Base-by-base conservation (phyloP, 2,329 filamentous ascomycete genomes). In the Xylariaceae sp. region DNA sequence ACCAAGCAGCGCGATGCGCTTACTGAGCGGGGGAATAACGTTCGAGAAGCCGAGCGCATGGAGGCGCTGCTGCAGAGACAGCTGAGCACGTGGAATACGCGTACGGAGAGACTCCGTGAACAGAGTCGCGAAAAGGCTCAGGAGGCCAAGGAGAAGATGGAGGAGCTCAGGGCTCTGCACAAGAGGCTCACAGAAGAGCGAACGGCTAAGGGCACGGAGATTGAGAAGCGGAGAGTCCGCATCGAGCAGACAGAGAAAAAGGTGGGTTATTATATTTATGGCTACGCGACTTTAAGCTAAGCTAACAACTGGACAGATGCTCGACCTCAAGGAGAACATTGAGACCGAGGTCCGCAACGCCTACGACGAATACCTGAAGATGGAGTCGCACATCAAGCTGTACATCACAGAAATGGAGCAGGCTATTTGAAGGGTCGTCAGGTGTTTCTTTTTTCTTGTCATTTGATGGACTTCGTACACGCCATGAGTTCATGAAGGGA, bases 371-470 rank as follows among this genome's bases (percentile, higher is more conserved):
- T 99, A 96, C 75, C 82, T 96, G 72, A 97, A 97, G 84, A 88
- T 99, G 85, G 93, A 97, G 74, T 88, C 91, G 44, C 94, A 99
- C 72, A 95, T 99, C 74, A 93, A 92, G 76, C 80, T 97, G 63
- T 99, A 99, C 78, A 96, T 99, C 71, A 96, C 90, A 3, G 94
- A 99, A 80, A 97, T 99, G 92, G 94, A 97, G 76, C 92, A 97
- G 76, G 88, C 87, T 58, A 84, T 94, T 66, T 78, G 15, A 59
- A 45, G 11, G 47, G 30, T 47, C 37, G 48, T 47, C 45, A 37
- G 4, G 23, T 5, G 35, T 42, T 23, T 63, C 63, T 50, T 56
- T 45, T 55, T 51, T 15, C 57, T 57, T 56, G 37, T 49, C 44
- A 58, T 55, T 58, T 50, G 1, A 30, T 30, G 23, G 4, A 4